Evolutionary conservation across 1,284 basidiomycete species (phyloP).

Genomic region (Moniliella sp.): DNA sequence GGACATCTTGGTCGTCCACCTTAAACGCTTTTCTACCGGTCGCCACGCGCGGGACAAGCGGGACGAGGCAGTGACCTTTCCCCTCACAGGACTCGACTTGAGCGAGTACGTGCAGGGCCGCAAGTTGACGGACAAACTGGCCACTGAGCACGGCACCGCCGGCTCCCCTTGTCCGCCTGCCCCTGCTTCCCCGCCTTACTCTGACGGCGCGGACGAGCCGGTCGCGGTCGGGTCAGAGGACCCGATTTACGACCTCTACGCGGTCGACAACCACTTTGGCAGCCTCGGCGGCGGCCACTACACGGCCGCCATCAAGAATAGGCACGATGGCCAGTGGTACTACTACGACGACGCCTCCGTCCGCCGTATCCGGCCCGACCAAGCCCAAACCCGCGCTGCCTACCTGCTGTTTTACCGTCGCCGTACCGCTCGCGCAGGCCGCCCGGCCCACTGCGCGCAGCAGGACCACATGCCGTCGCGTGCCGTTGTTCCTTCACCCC

Average conservation of each 20-base stretch:
- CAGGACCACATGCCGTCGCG: too few species aligned
- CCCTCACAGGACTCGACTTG: constrained; percentile 65
- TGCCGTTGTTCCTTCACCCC: too few species aligned
- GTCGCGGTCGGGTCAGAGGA: too few species aligned
- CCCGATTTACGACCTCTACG: constrained; percentile 60
- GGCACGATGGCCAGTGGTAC: constrained; percentile 68
- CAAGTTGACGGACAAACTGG: constrained; percentile 10
- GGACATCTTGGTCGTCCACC: constrained; percentile 84
- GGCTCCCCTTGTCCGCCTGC: too few species aligned
- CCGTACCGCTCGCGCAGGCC: too few species aligned
- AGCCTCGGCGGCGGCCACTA: constrained; percentile 94
- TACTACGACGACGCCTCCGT: constrained; percentile 65
- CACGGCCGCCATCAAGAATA: constrained; percentile 75
- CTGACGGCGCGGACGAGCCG: constrained; percentile 17
- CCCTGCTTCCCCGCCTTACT: too few species aligned
- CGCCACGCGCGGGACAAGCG: constrained; percentile 53
- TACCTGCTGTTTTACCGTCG: too few species aligned
- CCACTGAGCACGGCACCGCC: too few species aligned
- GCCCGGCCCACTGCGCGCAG: too few species aligned
- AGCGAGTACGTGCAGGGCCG: constrained; percentile 55
- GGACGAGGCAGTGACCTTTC: constrained; percentile 78
- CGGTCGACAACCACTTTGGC: constrained; percentile 80
- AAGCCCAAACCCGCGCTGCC: too few species aligned
- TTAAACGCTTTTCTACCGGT: constrained; percentile 59
- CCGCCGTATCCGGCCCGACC: too few species aligned